These are phyloP conservation scores for Eimeria tenella DNA, from an alignment of 169 alveolate genomes.

Conservation along the genomic window DNA sequence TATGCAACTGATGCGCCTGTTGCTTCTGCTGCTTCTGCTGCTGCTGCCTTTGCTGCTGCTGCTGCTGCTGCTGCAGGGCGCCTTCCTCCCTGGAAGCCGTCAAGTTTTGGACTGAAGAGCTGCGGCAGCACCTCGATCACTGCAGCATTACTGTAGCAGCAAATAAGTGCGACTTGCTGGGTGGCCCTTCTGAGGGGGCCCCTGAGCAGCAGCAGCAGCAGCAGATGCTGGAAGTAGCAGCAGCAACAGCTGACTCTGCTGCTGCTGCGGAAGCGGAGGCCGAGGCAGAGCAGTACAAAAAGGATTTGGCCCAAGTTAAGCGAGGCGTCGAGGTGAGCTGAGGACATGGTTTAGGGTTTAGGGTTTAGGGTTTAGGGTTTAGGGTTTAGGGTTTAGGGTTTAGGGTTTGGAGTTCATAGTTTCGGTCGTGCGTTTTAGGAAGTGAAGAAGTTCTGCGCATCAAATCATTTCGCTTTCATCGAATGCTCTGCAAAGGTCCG, in stretches of 20 bases:
- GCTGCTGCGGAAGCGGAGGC: neutral
- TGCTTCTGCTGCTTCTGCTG: too few relatives aligned
- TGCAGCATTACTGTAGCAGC: slow-evolving; percentile 87
- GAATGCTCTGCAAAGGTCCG: slow-evolving; percentile 86
- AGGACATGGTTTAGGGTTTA: neutral
- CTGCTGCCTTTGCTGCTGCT: neutral
- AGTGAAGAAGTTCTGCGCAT: slow-evolving; percentile 80
- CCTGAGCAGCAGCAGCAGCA: neutral
- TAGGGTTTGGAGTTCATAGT: neutral
- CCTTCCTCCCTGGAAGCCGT: slow-evolving; percentile 84
- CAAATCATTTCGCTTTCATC: slow-evolving; percentile 80
- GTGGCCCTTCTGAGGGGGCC: slow-evolving; percentile 12
- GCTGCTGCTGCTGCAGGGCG: slow-evolving; percentile 51
- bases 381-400: neutral
- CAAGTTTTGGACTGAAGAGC: slow-evolving; percentile 85
- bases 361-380: neutral
- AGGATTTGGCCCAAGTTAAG: neutral
- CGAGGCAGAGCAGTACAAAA: neutral
- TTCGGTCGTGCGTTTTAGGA: slow-evolving; percentile 49
- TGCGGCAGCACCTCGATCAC: slow-evolving; percentile 83
- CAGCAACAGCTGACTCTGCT: neutral
- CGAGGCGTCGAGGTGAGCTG: slow-evolving; percentile 74
- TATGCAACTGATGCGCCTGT: neutral
- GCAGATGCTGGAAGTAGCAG: neutral
- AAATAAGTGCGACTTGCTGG: slow-evolving; percentile 85